Evolutionary conservation across 192 early-diverging fungal genomes (phyloP).

Genomic region (Neocallimastix lanati): DNA sequence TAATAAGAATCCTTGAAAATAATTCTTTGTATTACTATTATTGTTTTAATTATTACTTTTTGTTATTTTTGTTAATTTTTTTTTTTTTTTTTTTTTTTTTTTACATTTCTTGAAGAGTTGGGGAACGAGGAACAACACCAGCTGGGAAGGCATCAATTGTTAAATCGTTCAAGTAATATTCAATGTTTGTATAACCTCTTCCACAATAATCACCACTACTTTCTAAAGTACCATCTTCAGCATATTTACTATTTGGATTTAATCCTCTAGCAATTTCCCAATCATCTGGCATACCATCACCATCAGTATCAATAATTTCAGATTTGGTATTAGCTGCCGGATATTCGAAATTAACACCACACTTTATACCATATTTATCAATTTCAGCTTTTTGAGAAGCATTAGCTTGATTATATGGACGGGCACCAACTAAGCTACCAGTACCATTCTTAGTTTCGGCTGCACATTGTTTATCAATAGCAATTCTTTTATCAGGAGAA

Average conservation of each 20-base stretch:
- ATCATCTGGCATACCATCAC: background rate
- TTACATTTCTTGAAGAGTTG: background rate
- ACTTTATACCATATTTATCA: background rate
- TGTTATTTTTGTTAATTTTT: too few species aligned
- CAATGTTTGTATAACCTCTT: background rate
- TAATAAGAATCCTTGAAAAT: too few species aligned
- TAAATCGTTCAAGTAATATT: background rate
- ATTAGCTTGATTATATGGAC: background rate
- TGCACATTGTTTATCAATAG: background rate
- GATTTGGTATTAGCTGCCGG: background rate
- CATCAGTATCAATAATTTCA: background rate
- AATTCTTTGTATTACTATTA: too few species aligned
- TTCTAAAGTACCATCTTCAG: background rate
- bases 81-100: too few species aligned
- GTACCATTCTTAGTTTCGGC: background rate
- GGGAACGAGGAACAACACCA: background rate
- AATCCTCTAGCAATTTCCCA: background rate
- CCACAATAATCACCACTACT: background rate
- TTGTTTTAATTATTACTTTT: too few species aligned
- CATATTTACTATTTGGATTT: background rate
- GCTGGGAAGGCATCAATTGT: background rate
- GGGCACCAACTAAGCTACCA: background rate
- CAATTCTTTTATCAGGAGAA: background rate
- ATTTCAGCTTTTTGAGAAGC: background rate
- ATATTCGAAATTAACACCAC: background rate